Conservation (phyloP, 345 rosid genomes). For the Combretum micranthum region DNA sequence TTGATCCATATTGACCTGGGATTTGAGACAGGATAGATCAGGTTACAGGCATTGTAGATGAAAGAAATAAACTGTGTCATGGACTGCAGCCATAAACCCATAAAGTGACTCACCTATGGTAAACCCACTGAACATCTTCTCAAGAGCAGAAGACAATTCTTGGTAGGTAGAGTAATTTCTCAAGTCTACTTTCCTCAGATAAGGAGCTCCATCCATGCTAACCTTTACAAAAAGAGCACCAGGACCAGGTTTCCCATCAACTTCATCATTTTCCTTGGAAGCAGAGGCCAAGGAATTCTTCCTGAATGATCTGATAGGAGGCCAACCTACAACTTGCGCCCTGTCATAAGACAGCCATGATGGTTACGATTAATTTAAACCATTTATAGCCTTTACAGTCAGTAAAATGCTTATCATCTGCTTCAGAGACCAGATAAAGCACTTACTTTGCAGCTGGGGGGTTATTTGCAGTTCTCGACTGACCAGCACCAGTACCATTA, state of each 20-base stretch:
- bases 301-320: slow-evolving; percentile 78
- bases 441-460: slow-evolving; percentile 81
- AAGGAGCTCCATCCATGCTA: slow-evolving; percentile 97
- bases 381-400: neutral
- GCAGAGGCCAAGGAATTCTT: slow-evolving; percentile 63
- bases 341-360: slow-evolving; percentile 27
- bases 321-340: slow-evolving; percentile 97
- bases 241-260: slow-evolving; percentile 76
- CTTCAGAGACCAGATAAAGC: neutral
- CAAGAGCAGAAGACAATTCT: slow-evolving; percentile 74
- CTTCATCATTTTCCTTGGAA: slow-evolving; percentile 76
- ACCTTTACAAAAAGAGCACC: slow-evolving; percentile 75
- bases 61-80: neutral
- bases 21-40: neutral
- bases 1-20: slow-evolving; percentile 70
- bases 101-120: slow-evolving; percentile 52
- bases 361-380: neutral
- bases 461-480: slow-evolving; percentile 32
- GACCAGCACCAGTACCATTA: slow-evolving; percentile 21
- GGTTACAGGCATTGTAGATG: too few species aligned
- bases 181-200: slow-evolving; percentile 83
- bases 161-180: slow-evolving; percentile 58
- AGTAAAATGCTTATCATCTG: too few species aligned
- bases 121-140: slow-evolving; percentile 92
- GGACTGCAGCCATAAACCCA: slow-evolving; percentile 8